phyloP scores from a whole-genome alignment of 768 basidiomycete species.

The Rhodotorula sphaerocarpa region DNA sequence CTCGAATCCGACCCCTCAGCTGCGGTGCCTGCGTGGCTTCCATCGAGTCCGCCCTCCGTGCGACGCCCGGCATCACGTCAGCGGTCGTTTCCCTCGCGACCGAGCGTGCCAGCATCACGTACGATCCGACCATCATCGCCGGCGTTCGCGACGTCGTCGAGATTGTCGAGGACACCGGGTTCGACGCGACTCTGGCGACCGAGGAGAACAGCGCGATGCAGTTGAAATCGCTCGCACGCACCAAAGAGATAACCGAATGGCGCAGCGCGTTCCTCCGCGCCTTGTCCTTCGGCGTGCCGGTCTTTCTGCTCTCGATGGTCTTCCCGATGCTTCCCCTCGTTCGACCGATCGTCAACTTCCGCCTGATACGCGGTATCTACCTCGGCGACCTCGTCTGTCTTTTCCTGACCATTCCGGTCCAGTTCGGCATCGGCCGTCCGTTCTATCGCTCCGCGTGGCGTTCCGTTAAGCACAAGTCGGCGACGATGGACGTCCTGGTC shows the following conservation, averaged over 20 bases:
- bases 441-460: slow-evolving; percentile 89
- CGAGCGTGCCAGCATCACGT: slow-evolving; percentile 60
- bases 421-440: slow-evolving; percentile 78
- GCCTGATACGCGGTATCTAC: slow-evolving; percentile 61
- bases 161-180: slow-evolving; percentile 76
- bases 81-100: slow-evolving; percentile 69
- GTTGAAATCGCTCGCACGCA: slow-evolving; percentile 70
- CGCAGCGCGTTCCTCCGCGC: slow-evolving; percentile 64
- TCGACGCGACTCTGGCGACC: slow-evolving; percentile 69
- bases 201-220: slow-evolving; percentile 75
- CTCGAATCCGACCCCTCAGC: slow-evolving; percentile 5
- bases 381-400: slow-evolving; percentile 71
- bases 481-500: slow-evolving; percentile 97
- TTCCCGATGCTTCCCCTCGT: slow-evolving; percentile 60
- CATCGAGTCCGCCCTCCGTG: slow-evolving; percentile 61
- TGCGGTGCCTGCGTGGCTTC: slow-evolving; percentile 71
- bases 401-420: slow-evolving; percentile 75
- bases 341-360: slow-evolving; percentile 50
- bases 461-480: slow-evolving; percentile 73
- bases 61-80: slow-evolving; percentile 62
- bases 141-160: slow-evolving; percentile 83
- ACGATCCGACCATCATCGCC: slow-evolving; percentile 59
- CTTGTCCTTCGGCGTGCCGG: slow-evolving; percentile 75
- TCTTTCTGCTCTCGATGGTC: slow-evolving; percentile 85
- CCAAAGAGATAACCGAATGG: slow-evolving; percentile 91